Conservation (phyloP, 225 moss, liverwort and hornwort genomes). For the Marchantia polymorpha region DNA sequence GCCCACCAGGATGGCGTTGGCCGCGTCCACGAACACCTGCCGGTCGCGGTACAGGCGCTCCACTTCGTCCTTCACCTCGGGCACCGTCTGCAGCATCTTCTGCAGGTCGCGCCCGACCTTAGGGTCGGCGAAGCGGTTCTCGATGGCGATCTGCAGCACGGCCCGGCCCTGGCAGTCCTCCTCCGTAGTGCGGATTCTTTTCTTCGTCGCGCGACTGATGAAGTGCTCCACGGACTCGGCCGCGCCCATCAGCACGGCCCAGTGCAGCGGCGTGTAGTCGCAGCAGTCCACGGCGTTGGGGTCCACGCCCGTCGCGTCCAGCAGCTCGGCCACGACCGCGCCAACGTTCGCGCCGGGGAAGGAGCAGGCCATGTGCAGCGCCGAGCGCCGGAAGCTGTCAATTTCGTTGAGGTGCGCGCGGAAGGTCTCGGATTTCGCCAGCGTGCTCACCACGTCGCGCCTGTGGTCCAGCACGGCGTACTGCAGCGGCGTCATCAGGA, state of each 20-base stretch:
- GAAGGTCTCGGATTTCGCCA: conserved; percentile 25
- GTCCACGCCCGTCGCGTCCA: conserved; percentile 32
- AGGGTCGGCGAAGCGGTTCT: conserved; percentile 19
- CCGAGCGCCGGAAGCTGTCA: conserved; percentile 37
- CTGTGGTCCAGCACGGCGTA: conserved; percentile 42
- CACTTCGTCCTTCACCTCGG: conserved; percentile 51
- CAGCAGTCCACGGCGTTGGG: conserved; percentile 43
- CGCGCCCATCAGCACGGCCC: conserved; percentile 29
- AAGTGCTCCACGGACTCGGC: conserved; percentile 34
- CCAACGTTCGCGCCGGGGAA: no score
- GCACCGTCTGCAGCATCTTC: conserved; percentile 37
- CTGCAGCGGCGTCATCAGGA: conserved; percentile 43
- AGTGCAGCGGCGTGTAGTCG: conserved; percentile 39
- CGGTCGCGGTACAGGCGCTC: conserved; percentile 51
- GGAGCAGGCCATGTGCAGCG: no score
- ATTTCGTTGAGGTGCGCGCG: conserved; percentile 30
- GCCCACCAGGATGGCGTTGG: conserved; percentile 58
- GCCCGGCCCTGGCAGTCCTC: conserved; percentile 33
- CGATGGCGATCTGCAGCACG: conserved; percentile 38
- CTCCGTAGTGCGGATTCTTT: conserved; percentile 29
- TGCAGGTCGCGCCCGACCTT: conserved; percentile 36
- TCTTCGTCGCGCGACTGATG: conserved; percentile 5
- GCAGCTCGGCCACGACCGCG: no score
- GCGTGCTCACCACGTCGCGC: conserved; percentile 14
- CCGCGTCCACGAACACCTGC: conserved; percentile 55